Percentiles rank a stretch among this genome's conserved stretches.
Evolutionary conservation across 164 flowering plant genomes (phyloP).

Genomic region (Buxus sempervirens): DNA sequence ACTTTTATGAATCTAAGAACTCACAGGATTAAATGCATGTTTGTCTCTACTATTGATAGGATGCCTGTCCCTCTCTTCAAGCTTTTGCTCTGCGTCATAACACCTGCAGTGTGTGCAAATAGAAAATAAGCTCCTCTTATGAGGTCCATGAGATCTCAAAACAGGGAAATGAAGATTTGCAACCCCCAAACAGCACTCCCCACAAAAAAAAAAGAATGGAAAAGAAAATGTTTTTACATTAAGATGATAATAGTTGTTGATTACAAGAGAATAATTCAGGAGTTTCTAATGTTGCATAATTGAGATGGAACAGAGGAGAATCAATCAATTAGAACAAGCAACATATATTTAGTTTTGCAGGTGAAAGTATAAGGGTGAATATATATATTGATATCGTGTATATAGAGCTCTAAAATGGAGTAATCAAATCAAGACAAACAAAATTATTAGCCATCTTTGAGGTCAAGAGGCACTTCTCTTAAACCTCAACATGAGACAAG

Average conservation of each 20-base stretch:
- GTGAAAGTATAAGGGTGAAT: too few species aligned
- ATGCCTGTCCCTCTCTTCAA: constrained; percentile 85
- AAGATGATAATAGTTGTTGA: background rate
- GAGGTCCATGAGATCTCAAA: background rate
- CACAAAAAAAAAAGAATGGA: background rate
- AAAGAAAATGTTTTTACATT: too few species aligned
- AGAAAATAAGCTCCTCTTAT: constrained; percentile 11
- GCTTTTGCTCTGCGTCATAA: constrained; percentile 71
- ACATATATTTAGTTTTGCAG: too few species aligned
- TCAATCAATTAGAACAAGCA: too few species aligned
- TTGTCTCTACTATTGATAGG: constrained; percentile 77
- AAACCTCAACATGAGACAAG: too few species aligned
- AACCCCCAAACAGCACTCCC: too few species aligned
- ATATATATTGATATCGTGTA: too few species aligned
- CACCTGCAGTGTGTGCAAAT: constrained; percentile 45
- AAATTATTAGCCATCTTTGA: too few species aligned
- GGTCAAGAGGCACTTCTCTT: too few species aligned
- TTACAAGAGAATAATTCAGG: background rate
- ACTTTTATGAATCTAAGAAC: constrained; percentile 25
- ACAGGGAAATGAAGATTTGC: background rate
- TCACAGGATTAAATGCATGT: constrained; percentile 64
- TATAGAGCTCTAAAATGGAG: background rate
- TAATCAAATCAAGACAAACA: background rate
- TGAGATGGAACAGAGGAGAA: too few species aligned
- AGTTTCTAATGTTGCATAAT: background rate